Conservation (phyloP, 352 stramenopile genomes). For the Achlya hypogyna region DNA sequence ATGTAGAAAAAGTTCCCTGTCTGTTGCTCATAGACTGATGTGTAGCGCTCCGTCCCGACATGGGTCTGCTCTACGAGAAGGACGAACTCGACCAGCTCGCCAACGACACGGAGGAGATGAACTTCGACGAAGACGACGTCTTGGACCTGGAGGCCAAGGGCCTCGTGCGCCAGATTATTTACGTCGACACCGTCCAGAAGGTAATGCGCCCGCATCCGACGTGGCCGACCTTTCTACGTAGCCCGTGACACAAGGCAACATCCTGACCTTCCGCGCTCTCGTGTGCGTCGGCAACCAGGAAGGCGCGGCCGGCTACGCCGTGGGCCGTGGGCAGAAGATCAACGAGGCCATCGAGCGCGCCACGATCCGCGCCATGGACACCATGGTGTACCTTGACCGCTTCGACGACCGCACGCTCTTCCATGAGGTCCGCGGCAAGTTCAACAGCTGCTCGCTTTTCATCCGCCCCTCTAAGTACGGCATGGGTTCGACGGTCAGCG, state of each 20-base stretch:
- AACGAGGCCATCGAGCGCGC: conserved; percentile 85
- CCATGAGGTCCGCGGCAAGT: conserved; percentile 89
- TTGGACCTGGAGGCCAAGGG: conserved; percentile 62
- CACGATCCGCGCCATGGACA: conserved; percentile 85
- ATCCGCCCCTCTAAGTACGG: conserved; percentile 44
- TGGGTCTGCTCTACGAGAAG: conserved; percentile 48
- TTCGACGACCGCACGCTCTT: conserved; percentile 88
- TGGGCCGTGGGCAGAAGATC: conserved; percentile 85
- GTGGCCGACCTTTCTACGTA: conserved; percentile 15
- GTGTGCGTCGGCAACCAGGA: conserved; percentile 91
- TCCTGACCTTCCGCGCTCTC: conserved; percentile 88
- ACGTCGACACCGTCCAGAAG: conserved; percentile 80
- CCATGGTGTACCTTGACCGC: conserved; percentile 92
- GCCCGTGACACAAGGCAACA: conserved; percentile 87
- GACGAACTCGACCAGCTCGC: conserved; percentile 60
- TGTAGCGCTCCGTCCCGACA: conserved; percentile 30
- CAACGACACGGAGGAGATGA: conserved; percentile 58
- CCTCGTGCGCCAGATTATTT: conserved; percentile 68
- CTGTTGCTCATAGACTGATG: conserved; percentile 31
- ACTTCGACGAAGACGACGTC: conserved; percentile 47
- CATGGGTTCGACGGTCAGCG: conserved; percentile 54
- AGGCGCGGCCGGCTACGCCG: conserved; percentile 88
- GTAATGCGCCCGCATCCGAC: conserved; percentile 14
- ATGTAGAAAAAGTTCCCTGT: conserved; percentile 5
- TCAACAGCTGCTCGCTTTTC: conserved; percentile 92